Conservation (phyloP, 768 basidiomycete species). For the Boletellus ananiceps region DNA sequence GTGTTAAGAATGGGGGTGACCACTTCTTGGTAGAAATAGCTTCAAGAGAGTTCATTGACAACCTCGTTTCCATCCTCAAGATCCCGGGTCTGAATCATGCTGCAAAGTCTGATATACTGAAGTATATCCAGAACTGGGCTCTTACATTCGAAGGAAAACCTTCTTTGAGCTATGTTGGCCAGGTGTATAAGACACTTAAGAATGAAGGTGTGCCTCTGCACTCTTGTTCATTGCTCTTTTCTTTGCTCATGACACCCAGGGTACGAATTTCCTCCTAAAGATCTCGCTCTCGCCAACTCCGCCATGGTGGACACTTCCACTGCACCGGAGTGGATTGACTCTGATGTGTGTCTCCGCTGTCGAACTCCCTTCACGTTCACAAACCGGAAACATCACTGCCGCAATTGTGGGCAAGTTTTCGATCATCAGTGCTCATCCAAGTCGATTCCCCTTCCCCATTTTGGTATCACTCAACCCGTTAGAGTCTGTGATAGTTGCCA, state of each 20-base stretch:
- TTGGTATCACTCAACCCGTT: constrained; percentile 88
- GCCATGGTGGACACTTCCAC: constrained; percentile 89
- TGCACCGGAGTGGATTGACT: constrained; percentile 97
- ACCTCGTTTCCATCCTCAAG: constrained; percentile 84
- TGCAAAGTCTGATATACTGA: constrained; percentile 75
- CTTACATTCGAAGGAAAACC: constrained; percentile 82
- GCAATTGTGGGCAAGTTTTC: constrained; percentile 96
- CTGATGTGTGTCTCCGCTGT: constrained; percentile 91
- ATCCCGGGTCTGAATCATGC: constrained; percentile 71
- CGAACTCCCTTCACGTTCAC: constrained; percentile 89
- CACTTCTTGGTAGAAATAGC: constrained; percentile 80
- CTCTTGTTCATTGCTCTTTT: background rate
- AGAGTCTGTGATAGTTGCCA: constrained; percentile 91
- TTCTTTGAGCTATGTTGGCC: constrained; percentile 65
- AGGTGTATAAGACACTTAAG: constrained; percentile 74
- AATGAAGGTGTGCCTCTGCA: constrained; percentile 56
- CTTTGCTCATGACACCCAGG: constrained; percentile 38
- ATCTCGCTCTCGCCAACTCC: constrained; percentile 60
- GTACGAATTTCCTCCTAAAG: constrained; percentile 82
- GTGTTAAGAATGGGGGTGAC: constrained; percentile 97
- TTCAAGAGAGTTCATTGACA: constrained; percentile 91
- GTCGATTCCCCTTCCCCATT: constrained; percentile 80
- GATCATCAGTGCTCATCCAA: constrained; percentile 92
- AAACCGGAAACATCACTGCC: constrained; percentile 96
- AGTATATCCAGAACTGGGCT: constrained; percentile 91